Conservation (phyloP, 106 monocot genomes). For the Posidonia australis region DNA sequence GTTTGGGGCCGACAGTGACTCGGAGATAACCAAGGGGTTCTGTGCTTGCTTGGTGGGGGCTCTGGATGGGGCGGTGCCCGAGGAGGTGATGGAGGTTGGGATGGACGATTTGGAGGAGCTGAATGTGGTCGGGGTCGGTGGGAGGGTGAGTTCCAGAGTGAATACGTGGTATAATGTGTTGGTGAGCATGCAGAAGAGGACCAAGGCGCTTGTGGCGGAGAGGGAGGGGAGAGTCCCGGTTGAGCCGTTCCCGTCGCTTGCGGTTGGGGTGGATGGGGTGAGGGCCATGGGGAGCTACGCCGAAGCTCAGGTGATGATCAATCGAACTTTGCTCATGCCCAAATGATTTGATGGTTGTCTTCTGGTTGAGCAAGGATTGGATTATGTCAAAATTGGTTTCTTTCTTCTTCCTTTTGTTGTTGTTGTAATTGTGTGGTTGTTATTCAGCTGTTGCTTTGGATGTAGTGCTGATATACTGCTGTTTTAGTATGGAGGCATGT, state of each 20-base stretch:
- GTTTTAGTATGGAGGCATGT: too few relatives aligned
- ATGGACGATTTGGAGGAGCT: constrained; percentile 63
- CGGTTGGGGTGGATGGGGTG: constrained; percentile 47
- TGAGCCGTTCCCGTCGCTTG: constrained; percentile 76
- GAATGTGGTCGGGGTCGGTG: constrained; percentile 42
- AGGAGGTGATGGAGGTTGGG: constrained; percentile 60
- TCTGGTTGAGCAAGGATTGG: too few relatives aligned
- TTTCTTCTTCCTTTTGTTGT: too few relatives aligned
- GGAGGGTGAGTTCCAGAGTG: constrained; percentile 43
- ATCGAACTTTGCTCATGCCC: too few relatives aligned
- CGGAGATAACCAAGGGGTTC: constrained; percentile 84
- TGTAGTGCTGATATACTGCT: too few relatives aligned
- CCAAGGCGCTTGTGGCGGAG: constrained; percentile 44
- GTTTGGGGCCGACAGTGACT: constrained; percentile 81
- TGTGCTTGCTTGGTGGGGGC: constrained; percentile 68
- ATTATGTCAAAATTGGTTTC: too few relatives aligned
- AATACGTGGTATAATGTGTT: constrained; percentile 96
- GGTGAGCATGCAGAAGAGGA: constrained; percentile 87
- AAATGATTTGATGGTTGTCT: too few relatives aligned
- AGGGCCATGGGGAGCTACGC: constrained; percentile 79
- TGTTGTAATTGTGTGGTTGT: too few relatives aligned
- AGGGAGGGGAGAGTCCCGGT: constrained; percentile 33
- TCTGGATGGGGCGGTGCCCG: constrained; percentile 62
- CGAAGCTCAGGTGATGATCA: constrained; percentile 77
- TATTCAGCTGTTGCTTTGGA: too few relatives aligned